These are phyloP conservation scores for Paraconiothyrium brasiliense DNA, from an alignment of 2,329 filamentous ascomycete genomes.

Conservation along the genomic window DNA sequence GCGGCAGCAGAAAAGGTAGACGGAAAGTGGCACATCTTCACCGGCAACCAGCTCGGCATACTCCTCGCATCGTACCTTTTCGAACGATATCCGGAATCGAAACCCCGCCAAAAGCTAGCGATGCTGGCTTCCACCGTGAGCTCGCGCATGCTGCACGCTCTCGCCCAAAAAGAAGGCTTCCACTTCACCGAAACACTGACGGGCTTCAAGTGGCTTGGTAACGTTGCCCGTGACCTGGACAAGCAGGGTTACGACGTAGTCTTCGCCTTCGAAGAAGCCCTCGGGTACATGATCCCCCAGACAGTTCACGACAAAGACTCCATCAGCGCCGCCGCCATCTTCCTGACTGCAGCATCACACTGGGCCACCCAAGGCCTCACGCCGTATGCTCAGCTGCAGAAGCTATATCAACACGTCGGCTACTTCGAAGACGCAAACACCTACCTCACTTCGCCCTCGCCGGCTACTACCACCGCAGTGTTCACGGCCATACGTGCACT, in stretches of 20 bases:
- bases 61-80: slow-evolving; percentile 67
- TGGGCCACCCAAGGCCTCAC: slow-evolving; percentile 65
- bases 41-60: slow-evolving; percentile 71
- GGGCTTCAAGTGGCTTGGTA: slow-evolving; percentile 75
- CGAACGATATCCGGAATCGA: slow-evolving; percentile 54
- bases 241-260: slow-evolving; percentile 60
- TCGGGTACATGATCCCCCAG: slow-evolving; percentile 72
- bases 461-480: slow-evolving; percentile 61
- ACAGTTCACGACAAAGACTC: slow-evolving; percentile 73
- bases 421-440: slow-evolving; percentile 71
- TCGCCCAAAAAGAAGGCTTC: slow-evolving; percentile 65
- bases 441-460: slow-evolving; percentile 68
- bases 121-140: slow-evolving; percentile 72
- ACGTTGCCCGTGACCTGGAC: slow-evolving; percentile 63
- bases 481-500: slow-evolving; percentile 64
- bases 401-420: slow-evolving; percentile 66
- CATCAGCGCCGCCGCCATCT: slow-evolving; percentile 67
- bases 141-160: slow-evolving; percentile 68
- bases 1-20: slow-evolving; percentile 67
- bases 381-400: slow-evolving; percentile 65
- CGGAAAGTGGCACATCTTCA: slow-evolving; percentile 68
- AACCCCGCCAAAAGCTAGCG: slow-evolving; percentile 54
- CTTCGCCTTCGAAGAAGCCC: slow-evolving; percentile 72
- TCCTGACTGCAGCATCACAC: slow-evolving; percentile 63
- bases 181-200: slow-evolving; percentile 70